These are phyloP conservation scores for Rosa chinensis DNA, from an alignment of 306 rosid species.

Conservation along the genomic window DNA sequence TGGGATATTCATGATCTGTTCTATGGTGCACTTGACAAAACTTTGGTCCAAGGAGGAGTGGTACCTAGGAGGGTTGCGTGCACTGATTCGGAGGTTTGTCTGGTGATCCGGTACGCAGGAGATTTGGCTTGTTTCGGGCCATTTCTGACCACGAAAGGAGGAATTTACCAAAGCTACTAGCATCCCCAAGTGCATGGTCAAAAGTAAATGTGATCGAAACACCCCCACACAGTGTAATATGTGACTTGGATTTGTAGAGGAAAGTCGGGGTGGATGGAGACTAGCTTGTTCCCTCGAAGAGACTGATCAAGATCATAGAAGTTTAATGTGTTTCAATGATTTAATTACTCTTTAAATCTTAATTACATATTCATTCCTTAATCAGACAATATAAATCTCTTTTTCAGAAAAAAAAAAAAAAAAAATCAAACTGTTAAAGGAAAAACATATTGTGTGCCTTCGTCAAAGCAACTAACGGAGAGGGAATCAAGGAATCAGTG, in stretches of 20 bases:
- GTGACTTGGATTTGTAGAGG: slow-evolving; percentile 75
- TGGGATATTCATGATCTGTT: slow-evolving; percentile 70
- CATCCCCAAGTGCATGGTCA: slow-evolving; percentile 90
- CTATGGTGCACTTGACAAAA: slow-evolving; percentile 64
- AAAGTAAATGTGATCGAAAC: slow-evolving; percentile 74
- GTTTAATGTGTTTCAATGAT: slow-evolving; percentile 36
- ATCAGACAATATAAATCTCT: no score
- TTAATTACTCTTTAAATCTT: no score
- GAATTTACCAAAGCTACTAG: slow-evolving; percentile 71
- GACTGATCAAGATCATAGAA: slow-evolving; percentile 63
- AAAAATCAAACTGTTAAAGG: no score
- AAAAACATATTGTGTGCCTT: no score
- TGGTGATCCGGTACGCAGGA: slow-evolving; percentile 56
- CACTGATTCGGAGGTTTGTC: slow-evolving; percentile 38
- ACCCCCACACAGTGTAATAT: slow-evolving; percentile 61
- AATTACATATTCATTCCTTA: no score
- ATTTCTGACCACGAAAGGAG: slow-evolving; percentile 71
- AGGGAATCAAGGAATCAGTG: no score
- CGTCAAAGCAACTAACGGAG: no score
- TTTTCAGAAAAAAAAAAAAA: no score
- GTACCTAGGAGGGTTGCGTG: slow-evolving; percentile 66
- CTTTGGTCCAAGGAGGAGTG: slow-evolving; percentile 61
- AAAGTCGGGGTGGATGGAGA: slow-evolving; percentile 41
- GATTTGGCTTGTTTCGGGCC: slow-evolving; percentile 47
- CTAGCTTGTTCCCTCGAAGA: slow-evolving; percentile 50